phyloP scores from a whole-genome alignment of 148 eudicot species.

The Rhododendron ferrugineum region DNA sequence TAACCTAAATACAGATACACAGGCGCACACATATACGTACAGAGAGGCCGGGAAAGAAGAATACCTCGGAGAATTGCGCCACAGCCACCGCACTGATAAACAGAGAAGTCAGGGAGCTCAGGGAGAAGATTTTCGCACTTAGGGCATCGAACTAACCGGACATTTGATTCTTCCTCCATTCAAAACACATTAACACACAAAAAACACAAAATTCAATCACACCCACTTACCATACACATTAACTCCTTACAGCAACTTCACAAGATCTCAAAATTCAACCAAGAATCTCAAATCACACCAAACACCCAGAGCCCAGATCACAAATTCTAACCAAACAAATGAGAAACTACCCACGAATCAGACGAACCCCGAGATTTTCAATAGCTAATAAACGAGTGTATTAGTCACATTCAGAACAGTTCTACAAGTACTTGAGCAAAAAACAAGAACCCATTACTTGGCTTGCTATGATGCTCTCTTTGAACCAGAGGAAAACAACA shows the following conservation, averaged over 20 bases:
- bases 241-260: neutral
- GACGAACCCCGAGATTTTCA: neutral
- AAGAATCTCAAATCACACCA: neutral
- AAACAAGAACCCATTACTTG: neutral
- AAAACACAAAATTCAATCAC: neutral
- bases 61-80: constrained; percentile 83
- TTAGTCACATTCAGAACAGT: neutral
- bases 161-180: constrained; percentile 58
- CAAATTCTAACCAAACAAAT: constrained; percentile 8
- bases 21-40: constrained; percentile 5
- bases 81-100: constrained; percentile 83
- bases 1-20: constrained; percentile 1
- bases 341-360: constrained; percentile 9
- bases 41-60: neutral
- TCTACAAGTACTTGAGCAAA: neutral
- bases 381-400: neutral
- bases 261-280: constrained; percentile 1
- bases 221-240: neutral
- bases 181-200: neutral
- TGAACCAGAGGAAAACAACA: constrained; percentile 10
- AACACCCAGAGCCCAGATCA: constrained; percentile 7
- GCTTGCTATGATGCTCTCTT: neutral
- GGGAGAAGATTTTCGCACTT: constrained; percentile 50
- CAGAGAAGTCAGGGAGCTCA: constrained; percentile 66
- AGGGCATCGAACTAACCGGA: constrained; percentile 74